Evolutionary conservation across 164 flowering plant genomes (phyloP), one percentile per base, ranked within the genome.

Genomic region (Tetracentron sinense): DNA sequence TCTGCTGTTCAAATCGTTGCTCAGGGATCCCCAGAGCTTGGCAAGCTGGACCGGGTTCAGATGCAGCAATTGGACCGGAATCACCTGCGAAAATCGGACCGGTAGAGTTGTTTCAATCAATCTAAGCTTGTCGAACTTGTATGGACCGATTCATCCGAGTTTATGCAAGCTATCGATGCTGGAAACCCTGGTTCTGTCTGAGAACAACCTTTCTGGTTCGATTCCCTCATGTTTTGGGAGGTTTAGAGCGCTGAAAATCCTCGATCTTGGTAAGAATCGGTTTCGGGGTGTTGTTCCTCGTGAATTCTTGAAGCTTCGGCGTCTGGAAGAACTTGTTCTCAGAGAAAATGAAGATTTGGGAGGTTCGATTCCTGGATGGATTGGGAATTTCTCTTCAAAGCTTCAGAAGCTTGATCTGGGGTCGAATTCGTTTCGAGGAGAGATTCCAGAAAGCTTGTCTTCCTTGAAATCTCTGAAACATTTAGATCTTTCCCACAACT

Each of bases 11-110:
- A 84, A 64, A 60, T 79, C 89, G 15, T 63, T 66, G 66, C 29
- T 86, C 12, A 74, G 60, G 23, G 85, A 83, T 75, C 87, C 95
- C 54, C 79, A 65, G 54, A 62, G 57, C 53, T 74, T 88, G 42
- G 56, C 84, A 0, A 71, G 66, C 54, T 88, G 96, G 97, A 63
- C 38, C 20, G 83, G 78, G 25, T 65, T 75, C 27, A 64, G 62
- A 63, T 82, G 92, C 71, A 38, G 73, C 31, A 79, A 74, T 69
- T 88, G 88, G 95, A 79, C 84, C 1, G 97, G 98, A 16, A 6
- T 93, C 50, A 59, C 76, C 51, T 83, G 93, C 69, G 66, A 74
- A 0, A 75, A 75, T 61, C 67, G 19, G 53, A 70, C 83, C 14
- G 88, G 90, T 20, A 64, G 83, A 33, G 90, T 89, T 22, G 48